Evolutionary conservation across 306 rosid genomes (phyloP), one percentile per base, ranked within the genome.

Genomic region (Canavalia ensiformis): DNA sequence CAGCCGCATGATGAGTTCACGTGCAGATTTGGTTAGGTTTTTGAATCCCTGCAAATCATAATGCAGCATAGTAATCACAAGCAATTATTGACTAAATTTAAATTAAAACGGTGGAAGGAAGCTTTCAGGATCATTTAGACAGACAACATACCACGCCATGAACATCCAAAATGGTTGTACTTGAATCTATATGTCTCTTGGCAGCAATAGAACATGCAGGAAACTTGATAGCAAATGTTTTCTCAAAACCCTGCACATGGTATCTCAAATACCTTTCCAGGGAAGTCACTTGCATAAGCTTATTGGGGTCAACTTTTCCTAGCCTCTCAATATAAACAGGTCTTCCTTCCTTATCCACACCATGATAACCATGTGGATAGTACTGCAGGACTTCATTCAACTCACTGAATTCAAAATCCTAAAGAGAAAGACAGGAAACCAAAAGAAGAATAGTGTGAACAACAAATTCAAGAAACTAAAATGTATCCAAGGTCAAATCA

Each of bases 151-250:
- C 98, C 93, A 95, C 90, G 71, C 97, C 95, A 9, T 95, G 91
- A 86, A 90, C 97, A 84, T 95, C 98, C 83, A 94, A 84, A 84
- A 94, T 84, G 82, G 97, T 92, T 59, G 97, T 92, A 54, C 95
- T 92, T 47, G 98, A 94, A 87, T 92, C 92, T 60, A 92, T 94
- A 81, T 91, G 94, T 74, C 93, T 88, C 90, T 94, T 94, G 66
- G 98, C 97, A 68, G 95, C 97, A 77, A 92, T 84, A 73, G 98
- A 89, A 82, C 97, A 94, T 39, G 97, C 97, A 35, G 97, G 98
- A 84, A 95, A 95, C 91, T 88, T 95, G 71, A 95, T 46, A 83
- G 97, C 83, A 86, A 95, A 88, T 28, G 88, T 77, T 84, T 79
- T 87, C 88, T 95, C 98, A 81, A 90, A 92, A 68, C 94, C 94